These are phyloP conservation scores for Fragaria iinumae DNA, from an alignment of 306 rosid species.

Conservation along the genomic window DNA sequence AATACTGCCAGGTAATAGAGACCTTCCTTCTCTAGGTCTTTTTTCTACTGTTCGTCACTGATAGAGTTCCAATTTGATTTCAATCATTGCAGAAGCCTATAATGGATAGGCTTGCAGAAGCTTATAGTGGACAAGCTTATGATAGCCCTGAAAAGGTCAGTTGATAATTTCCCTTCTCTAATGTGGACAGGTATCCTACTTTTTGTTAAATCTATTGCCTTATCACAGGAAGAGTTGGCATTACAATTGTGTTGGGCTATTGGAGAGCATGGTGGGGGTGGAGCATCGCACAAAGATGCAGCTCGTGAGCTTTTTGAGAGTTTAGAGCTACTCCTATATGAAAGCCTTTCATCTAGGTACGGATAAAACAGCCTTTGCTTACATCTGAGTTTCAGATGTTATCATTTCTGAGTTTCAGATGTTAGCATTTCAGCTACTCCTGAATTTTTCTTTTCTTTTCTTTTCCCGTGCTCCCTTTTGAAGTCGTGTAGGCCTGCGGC, in stretches of 20 bases:
- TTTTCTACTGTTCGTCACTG: background rate
- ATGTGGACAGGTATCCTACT: slow-evolving; percentile 11
- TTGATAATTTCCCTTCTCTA: slow-evolving; percentile 23
- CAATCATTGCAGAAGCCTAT: slow-evolving; percentile 79
- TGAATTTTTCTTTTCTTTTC: slow-evolving; percentile 14
- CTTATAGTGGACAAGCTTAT: slow-evolving; percentile 54
- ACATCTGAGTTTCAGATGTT: background rate
- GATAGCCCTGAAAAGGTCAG: slow-evolving; percentile 83
- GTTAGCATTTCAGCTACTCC: too few relatives aligned
- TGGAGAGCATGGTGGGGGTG: slow-evolving; percentile 99
- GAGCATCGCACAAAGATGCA: slow-evolving; percentile 84
- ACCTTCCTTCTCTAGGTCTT: background rate
- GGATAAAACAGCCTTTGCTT: background rate
- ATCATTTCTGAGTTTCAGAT: background rate
- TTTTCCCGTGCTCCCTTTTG: slow-evolving; percentile 1
- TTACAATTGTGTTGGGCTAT: slow-evolving; percentile 96
- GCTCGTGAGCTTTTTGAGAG: slow-evolving; percentile 98
- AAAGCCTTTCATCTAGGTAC: slow-evolving; percentile 91
- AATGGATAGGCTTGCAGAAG: slow-evolving; percentile 86
- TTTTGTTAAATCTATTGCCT: slow-evolving; percentile 20
- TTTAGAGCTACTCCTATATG: slow-evolving; percentile 87
- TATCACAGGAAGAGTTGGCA: slow-evolving; percentile 81
- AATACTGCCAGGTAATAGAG: background rate
- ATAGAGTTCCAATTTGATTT: background rate
- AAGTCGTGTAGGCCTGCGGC: slow-evolving; percentile 82